phyloP scores from a whole-genome alignment of 192 early-diverging fungal genomes.

The Umbelopsis sp. region DNA sequence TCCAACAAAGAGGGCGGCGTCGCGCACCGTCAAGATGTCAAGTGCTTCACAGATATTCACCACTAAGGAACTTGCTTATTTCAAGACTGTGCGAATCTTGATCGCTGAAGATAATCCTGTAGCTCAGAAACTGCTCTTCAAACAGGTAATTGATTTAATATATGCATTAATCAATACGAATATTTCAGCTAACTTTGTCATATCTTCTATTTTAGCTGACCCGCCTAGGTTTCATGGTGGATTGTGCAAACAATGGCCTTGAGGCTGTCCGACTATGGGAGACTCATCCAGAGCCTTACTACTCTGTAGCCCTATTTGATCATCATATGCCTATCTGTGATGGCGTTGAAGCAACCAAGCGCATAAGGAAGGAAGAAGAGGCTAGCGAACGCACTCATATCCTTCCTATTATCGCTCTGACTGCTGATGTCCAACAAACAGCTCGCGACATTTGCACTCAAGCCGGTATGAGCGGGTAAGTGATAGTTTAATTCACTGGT shows the following conservation, averaged over 20 bases:
- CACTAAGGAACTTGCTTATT: slow-evolving; percentile 39
- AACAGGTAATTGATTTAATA: slow-evolving; percentile 28
- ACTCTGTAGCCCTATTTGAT: slow-evolving; percentile 54
- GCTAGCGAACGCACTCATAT: slow-evolving; percentile 34
- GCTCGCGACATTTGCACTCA: slow-evolving; percentile 46
- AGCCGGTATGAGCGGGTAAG: slow-evolving; percentile 54
- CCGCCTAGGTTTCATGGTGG: slow-evolving; percentile 46
- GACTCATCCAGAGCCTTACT: slow-evolving; percentile 44
- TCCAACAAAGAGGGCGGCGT: not conserved
- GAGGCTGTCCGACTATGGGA: slow-evolving; percentile 48
- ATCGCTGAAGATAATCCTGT: slow-evolving; percentile 54
- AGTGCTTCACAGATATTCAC: slow-evolving; percentile 32
- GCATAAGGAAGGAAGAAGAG: slow-evolving; percentile 43
- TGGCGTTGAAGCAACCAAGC: slow-evolving; percentile 55
- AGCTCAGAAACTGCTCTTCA: slow-evolving; percentile 48
- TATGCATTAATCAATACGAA: too few relatives aligned
- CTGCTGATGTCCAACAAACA: slow-evolving; percentile 54
- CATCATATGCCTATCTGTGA: slow-evolving; percentile 59
- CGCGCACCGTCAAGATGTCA: not conserved
- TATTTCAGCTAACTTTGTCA: too few relatives aligned
- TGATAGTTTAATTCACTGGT: not conserved
- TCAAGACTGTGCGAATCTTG: slow-evolving; percentile 45
- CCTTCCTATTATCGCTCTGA: slow-evolving; percentile 48
- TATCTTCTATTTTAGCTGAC: slow-evolving; percentile 7
- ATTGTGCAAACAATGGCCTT: slow-evolving; percentile 53